These are phyloP conservation scores for Pythium apleroticum DNA, from an alignment of 352 stramenopile genomes.

Conservation along the genomic window DNA sequence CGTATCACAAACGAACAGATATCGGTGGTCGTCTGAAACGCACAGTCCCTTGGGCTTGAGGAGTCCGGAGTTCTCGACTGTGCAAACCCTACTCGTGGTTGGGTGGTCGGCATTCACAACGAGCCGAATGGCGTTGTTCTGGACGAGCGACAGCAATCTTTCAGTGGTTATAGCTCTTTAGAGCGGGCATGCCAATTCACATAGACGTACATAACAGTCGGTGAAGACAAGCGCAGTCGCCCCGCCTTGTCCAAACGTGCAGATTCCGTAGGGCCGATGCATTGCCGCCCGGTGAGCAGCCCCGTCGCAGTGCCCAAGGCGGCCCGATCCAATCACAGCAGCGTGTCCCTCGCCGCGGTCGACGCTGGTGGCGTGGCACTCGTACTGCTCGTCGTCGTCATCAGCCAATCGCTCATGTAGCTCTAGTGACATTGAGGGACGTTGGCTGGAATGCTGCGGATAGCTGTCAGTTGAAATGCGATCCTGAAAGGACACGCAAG, in stretches of 20 bases:
- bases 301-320: conserved; percentile 37
- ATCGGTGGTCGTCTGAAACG: conserved; percentile 36
- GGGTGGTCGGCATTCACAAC: neutral
- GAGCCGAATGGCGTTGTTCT: conserved; percentile 12
- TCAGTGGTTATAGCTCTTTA: neutral
- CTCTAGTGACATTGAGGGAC: too few species aligned
- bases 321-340: conserved; percentile 17
- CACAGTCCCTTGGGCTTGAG: conserved; percentile 46
- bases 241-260: conserved; percentile 16
- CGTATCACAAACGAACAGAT: conserved; percentile 57
- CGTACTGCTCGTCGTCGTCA: neutral
- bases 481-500: neutral
- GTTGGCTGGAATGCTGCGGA: too few species aligned
- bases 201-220: conserved; percentile 6
- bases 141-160: neutral
- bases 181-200: neutral
- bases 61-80: conserved; percentile 33
- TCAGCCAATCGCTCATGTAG: neutral
- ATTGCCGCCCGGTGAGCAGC: conserved; percentile 25
- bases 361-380: neutral
- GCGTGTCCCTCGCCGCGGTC: neutral
- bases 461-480: neutral
- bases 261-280: conserved; percentile 42
- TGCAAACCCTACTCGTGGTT: conserved; percentile 1
- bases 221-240: conserved; percentile 5